Evolutionary conservation across 345 rosid species (phyloP), one percentile per base, ranked within the genome.

Genomic region (Firmiana major): DNA sequence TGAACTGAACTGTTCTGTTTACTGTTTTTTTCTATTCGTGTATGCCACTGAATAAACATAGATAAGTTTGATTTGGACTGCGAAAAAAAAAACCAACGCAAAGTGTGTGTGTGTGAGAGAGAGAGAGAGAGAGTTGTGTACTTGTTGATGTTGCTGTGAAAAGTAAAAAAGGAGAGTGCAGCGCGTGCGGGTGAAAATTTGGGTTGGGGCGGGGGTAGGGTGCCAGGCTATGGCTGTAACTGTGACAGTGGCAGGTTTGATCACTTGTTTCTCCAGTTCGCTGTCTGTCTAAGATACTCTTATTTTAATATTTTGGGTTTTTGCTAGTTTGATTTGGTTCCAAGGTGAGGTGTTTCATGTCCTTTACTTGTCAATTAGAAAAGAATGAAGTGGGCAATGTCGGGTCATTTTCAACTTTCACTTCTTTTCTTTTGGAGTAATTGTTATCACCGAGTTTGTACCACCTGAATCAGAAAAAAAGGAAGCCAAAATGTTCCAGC

Each of bases 151-250:
- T 46, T 31, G 26, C 3, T 26, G 71, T 26, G 64, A 73, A 73
- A 66, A 63, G 43, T 45, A 49, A 21, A 54, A 12, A 78, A 75
- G 66, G 55, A 17, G 12, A 75, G 51, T 24, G 66, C 76, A 65
- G 83, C 82, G 89, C 89, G 86, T 84, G 89, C 85, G 84, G 85
- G 78, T 85, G 24, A 78, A 80, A 43, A 66, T 26, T 63, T 62
- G 13, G 7, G n/a, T 6, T 28, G 40, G n/a, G 40, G 2, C 12
- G 26, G 9, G 17, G 34, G 43, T 31, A 22, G 40, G 45, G 68
- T 51, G 62, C 68, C 78, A 63, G 71, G 15, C 62, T 49, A 49
- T 57, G 71, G 63, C n/a, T n/a, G n/a, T n/a, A n/a, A n/a, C n/a
- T n/a, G n/a, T n/a, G 71, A 15, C 62, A 34, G 78, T 63, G 68